phyloP scores from a whole-genome alignment of 192 early-diverging fungal species.

The Diversispora eburnea region DNA sequence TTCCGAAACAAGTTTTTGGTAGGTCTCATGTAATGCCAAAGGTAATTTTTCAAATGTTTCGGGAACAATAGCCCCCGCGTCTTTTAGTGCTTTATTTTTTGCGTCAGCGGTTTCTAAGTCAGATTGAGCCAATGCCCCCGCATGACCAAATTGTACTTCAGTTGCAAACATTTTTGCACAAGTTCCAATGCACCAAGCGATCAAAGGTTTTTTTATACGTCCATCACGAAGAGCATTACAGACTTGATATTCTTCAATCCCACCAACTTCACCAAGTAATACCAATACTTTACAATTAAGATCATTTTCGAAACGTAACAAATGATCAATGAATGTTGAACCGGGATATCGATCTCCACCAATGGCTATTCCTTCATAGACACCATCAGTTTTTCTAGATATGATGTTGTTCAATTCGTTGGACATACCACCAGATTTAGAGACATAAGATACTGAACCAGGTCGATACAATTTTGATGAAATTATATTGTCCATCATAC shows the following conservation, averaged over 20 bases:
- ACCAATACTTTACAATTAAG: conserved; percentile 92
- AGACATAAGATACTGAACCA: conserved; percentile 96
- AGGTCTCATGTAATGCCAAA: conserved; percentile 71
- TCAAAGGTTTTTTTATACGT: conserved; percentile 95
- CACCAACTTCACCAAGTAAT: conserved; percentile 95
- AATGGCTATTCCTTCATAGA: conserved; percentile 98
- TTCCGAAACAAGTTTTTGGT: conserved; percentile 68
- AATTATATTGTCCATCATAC: conserved; percentile 99
- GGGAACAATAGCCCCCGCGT: conserved; percentile 87
- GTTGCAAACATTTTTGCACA: conserved; percentile 99
- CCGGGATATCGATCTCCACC: conserved; percentile 99
- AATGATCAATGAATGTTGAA: conserved; percentile 97
- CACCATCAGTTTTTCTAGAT: conserved; percentile 92
- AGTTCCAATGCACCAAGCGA: conserved; percentile 99
- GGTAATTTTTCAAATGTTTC: conserved; percentile 96
- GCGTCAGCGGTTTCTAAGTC: conserved; percentile 94
- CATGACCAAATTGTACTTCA: conserved; percentile 98
- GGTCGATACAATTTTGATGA: conserved; percentile 95
- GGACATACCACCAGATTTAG: conserved; percentile 99
- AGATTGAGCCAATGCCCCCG: conserved; percentile 93
- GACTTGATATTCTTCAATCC: conserved; percentile 94
- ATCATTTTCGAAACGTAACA: conserved; percentile 91
- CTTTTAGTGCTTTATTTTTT: conserved; percentile 86
- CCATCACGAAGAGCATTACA: conserved; percentile 86
- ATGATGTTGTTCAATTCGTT: conserved; percentile 99